phyloP scores from a whole-genome alignment of 2,329 filamentous ascomycete species.

The Didymella lethalis region DNA sequence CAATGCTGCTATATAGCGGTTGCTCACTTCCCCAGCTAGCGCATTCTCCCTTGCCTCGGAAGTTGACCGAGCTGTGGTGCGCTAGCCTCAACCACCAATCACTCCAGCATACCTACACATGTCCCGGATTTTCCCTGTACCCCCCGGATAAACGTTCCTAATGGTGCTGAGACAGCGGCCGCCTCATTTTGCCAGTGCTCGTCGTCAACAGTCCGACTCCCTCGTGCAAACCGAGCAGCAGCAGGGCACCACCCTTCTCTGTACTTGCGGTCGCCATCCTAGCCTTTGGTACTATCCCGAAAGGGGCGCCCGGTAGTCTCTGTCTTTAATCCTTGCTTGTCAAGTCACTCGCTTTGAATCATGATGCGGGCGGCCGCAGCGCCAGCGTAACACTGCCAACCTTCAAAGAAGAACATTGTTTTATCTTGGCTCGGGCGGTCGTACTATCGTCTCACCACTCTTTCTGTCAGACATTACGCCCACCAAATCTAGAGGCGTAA shows the following conservation, averaged over 20 bases:
- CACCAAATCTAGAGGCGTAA: slow-evolving; percentile 2
- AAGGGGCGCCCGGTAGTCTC: background rate
- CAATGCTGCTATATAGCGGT: background rate
- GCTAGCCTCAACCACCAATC: background rate
- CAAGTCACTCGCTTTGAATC: background rate
- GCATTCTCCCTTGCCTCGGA: background rate
- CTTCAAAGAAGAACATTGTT: slow-evolving; percentile 2
- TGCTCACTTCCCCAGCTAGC: background rate
- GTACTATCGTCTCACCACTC: slow-evolving; percentile 1
- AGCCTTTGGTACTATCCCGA: slow-evolving; percentile 1
- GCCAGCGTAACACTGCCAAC: slow-evolving; percentile 5
- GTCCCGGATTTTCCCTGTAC: background rate
- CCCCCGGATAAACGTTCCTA: background rate
- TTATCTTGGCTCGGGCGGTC: slow-evolving; percentile 1
- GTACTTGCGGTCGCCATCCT: background rate
- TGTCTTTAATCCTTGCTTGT: background rate
- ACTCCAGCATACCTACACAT: background rate
- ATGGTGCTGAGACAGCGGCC: background rate
- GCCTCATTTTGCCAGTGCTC: background rate
- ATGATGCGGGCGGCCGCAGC: slow-evolving; percentile 4
- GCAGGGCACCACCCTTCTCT: slow-evolving; percentile 1
- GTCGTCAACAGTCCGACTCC: background rate
- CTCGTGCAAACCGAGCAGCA: background rate
- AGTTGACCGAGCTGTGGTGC: background rate
- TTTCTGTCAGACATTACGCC: slow-evolving; percentile 3